Evolutionary conservation across 75 land plant genomes (phyloP).

Genomic region (Larix kaempferi): DNA sequence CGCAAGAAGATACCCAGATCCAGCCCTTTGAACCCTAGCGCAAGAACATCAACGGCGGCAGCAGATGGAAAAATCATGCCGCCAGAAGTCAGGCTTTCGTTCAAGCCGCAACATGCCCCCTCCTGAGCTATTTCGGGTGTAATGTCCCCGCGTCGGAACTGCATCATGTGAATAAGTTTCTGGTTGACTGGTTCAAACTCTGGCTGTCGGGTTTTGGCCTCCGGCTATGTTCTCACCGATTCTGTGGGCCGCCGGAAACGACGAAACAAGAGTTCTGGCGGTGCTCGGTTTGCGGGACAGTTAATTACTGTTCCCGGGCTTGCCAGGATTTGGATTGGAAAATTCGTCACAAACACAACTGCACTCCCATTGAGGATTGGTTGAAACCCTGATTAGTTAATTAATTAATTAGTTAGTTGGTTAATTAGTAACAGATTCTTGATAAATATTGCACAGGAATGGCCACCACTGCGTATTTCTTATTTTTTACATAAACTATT

Average conservation of each 20-base stretch:
- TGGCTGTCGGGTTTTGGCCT: slow-evolving; percentile 28
- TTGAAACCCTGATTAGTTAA: too few relatives aligned
- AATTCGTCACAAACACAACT: slow-evolving; percentile 64
- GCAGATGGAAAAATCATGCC: neutral
- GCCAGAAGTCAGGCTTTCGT: neutral
- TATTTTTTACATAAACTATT: too few relatives aligned
- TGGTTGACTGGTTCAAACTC: slow-evolving; percentile 67
- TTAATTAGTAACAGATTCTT: too few relatives aligned
- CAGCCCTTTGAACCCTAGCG: neutral
- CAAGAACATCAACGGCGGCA: slow-evolving; percentile 1
- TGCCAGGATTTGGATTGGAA: slow-evolving; percentile 94
- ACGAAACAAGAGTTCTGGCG: slow-evolving; percentile 78
- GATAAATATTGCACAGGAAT: too few relatives aligned
- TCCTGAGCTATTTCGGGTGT: slow-evolving; percentile 85
- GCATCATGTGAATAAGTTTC: slow-evolving; percentile 71
- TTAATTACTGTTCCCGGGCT: slow-evolving; percentile 90
- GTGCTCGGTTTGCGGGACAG: slow-evolving; percentile 86
- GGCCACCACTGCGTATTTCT: too few relatives aligned
- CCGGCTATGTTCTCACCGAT: slow-evolving; percentile 70
- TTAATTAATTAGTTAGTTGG: neutral
- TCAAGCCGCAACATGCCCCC: slow-evolving; percentile 33
- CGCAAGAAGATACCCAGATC: slow-evolving; percentile 3
- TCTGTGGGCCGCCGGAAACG: slow-evolving; percentile 83
- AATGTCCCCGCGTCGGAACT: slow-evolving; percentile 67
- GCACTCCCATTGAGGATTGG: slow-evolving; percentile 76